phyloP scores from a whole-genome alignment of 2,329 filamentous ascomycete genomes.

The Thermomyces lanuginosus region DNA sequence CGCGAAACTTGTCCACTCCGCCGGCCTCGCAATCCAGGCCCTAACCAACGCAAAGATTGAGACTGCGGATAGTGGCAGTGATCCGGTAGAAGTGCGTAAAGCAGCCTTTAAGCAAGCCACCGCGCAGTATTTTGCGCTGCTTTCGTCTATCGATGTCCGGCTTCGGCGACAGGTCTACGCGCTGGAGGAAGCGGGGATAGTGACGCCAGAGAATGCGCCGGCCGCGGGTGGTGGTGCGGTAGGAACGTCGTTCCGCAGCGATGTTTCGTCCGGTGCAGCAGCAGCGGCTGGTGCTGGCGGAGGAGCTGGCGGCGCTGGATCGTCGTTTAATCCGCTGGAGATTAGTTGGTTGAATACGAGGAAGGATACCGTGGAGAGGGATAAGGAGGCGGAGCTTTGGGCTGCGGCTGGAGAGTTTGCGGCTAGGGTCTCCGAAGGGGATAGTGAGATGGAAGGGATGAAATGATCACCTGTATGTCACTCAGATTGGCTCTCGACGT shows the following conservation, averaged over 20 bases:
- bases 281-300: conserved; percentile 7
- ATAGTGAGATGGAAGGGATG: no score
- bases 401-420: conserved; percentile 42
- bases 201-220: conserved; percentile 31
- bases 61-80: conserved; percentile 18
- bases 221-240: conserved; percentile 11
- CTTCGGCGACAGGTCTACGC: conserved; percentile 63
- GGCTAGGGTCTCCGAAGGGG: no score
- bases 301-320: conserved; percentile 9
- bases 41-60: conserved; percentile 36
- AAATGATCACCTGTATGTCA: no score
- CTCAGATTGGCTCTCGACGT: no score
- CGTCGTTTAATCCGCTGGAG: conserved; percentile 48
- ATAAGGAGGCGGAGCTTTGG: conserved; percentile 74
- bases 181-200: conserved; percentile 64
- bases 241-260: conserved; percentile 5
- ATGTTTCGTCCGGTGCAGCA: neutral
- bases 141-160: conserved; percentile 58
- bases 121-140: conserved; percentile 49
- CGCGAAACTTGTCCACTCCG: conserved; percentile 39
- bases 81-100: conserved; percentile 40
- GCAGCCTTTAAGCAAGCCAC: conserved; percentile 40
- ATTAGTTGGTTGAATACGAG: conserved; percentile 81
- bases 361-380: conserved; percentile 62
- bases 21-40: conserved; percentile 46